phyloP scores from a whole-genome alignment of 1,139 yeast species.

The Blastobotrys buckinghamii region DNA sequence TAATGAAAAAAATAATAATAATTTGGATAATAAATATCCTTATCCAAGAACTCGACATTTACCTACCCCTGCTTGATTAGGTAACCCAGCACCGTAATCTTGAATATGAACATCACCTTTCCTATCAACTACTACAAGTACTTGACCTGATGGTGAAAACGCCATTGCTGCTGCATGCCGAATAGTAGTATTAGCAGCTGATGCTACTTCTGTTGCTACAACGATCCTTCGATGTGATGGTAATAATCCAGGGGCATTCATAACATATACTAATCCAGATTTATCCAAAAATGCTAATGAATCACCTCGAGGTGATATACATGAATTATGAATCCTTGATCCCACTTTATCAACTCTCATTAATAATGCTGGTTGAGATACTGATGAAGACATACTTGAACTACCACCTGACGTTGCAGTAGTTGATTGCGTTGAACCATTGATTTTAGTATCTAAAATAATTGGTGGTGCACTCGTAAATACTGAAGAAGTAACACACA shows the following conservation, averaged over 20 bases:
- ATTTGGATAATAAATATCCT: neutral
- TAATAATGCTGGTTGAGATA: constrained; percentile 52
- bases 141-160: constrained; percentile 78
- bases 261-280: constrained; percentile 67
- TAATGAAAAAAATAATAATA: neutral
- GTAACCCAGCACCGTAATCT: constrained; percentile 84
- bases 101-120: constrained; percentile 73
- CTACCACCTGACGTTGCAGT: constrained; percentile 14
- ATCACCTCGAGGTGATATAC: constrained; percentile 81
- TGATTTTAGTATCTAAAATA: constrained; percentile 50
- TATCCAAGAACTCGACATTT: constrained; percentile 43
- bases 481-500: constrained; percentile 60
- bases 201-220: constrained; percentile 66
- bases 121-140: constrained; percentile 67
- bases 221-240: constrained; percentile 54
- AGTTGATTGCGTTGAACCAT: constrained; percentile 16
- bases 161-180: constrained; percentile 63
- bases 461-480: constrained; percentile 55
- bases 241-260: constrained; percentile 48
- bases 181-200: constrained; percentile 44
- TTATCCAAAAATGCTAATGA: constrained; percentile 75
- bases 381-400: constrained; percentile 19
- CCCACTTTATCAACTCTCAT: constrained; percentile 77
- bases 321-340: constrained; percentile 62
- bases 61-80: constrained; percentile 71